Percentiles rank a stretch among this genome's conserved stretches.
phyloP scores from a whole-genome alignment of 495 filamentous ascomycete genomes.

The Jackrogersella multiformis region DNA sequence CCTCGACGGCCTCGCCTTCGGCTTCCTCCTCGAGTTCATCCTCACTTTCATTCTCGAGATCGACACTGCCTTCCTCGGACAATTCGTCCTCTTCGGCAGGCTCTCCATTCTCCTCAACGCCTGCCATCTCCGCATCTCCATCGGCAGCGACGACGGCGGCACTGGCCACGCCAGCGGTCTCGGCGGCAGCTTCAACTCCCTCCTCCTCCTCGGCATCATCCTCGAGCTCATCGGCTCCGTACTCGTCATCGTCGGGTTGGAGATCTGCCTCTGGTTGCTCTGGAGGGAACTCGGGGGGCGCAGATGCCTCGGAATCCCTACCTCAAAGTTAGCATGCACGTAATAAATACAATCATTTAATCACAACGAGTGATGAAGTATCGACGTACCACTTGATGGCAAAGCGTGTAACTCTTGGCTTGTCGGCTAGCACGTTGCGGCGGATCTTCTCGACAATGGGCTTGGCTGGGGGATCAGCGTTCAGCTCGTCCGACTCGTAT shows the following conservation, averaged over 20 bases:
- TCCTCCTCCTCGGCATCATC: slow-evolving; percentile 68
- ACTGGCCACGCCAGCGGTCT: slow-evolving; percentile 51
- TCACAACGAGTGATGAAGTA: neutral
- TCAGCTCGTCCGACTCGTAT: slow-evolving; percentile 90
- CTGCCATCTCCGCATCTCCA: slow-evolving; percentile 87
- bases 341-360: neutral
- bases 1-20: slow-evolving; percentile 71
- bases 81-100: slow-evolving; percentile 74
- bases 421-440: slow-evolving; percentile 92
- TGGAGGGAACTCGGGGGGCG: slow-evolving; percentile 93
- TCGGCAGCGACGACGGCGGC: slow-evolving; percentile 56
- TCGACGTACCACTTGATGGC: slow-evolving; percentile 93
- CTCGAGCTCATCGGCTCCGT: slow-evolving; percentile 85
- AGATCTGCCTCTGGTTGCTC: slow-evolving; percentile 96
- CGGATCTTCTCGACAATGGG: slow-evolving; percentile 90
- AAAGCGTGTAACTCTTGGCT: slow-evolving; percentile 95
- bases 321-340: slow-evolving; percentile 33
- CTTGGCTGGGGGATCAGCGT: slow-evolving; percentile 87
- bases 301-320: slow-evolving; percentile 96
- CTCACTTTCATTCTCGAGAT: slow-evolving; percentile 90
- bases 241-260: slow-evolving; percentile 84
- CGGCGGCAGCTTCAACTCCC: slow-evolving; percentile 55
- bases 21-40: slow-evolving; percentile 88
- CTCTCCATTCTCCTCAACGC: slow-evolving; percentile 64
- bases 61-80: slow-evolving; percentile 90